phyloP scores from a whole-genome alignment of 2,329 filamentous ascomycete species.

The Colletotrichum plurivorum region DNA sequence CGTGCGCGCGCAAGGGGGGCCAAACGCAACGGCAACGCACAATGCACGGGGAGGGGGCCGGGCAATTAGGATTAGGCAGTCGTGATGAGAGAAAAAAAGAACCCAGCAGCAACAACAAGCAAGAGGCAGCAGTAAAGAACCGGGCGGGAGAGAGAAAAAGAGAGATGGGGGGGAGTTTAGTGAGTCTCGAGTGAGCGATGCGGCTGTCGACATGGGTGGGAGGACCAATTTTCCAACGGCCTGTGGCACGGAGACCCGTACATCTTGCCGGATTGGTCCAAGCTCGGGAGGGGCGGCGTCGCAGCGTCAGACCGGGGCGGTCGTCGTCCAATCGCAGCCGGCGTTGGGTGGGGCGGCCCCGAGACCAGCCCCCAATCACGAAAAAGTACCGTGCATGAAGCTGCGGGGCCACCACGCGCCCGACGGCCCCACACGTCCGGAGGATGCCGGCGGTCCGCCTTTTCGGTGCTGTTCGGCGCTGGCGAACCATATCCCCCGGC shows the following conservation, averaged over 20 bases:
- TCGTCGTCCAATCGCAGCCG: slow-evolving; percentile 4
- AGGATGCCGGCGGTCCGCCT: no score
- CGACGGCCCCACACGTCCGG: no score
- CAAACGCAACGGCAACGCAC: no score
- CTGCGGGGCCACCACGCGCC: neutral
- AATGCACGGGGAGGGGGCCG: no score
- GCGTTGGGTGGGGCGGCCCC: neutral
- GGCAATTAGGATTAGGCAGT: no score
- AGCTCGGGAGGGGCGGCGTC: slow-evolving; percentile 1
- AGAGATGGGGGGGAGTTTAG: neutral
- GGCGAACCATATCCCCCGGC: slow-evolving; percentile 8
- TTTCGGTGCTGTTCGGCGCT: slow-evolving; percentile 13
- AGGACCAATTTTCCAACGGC: slow-evolving; percentile 14
- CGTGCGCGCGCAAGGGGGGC: no score
- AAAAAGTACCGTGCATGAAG: slow-evolving; percentile 21
- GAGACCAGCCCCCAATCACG: slow-evolving; percentile 2
- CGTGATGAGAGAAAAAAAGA: no score
- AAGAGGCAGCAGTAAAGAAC: neutral
- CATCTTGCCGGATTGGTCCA: neutral
- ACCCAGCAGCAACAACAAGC: neutral
- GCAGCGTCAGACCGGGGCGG: slow-evolving; percentile 9
- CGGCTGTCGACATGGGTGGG: slow-evolving; percentile 2
- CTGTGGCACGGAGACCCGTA: neutral
- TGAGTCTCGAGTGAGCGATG: neutral
- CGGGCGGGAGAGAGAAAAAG: neutral